Conservation (phyloP, 2,329 filamentous ascomycete species). For the Alternaria metachromatica region DNA sequence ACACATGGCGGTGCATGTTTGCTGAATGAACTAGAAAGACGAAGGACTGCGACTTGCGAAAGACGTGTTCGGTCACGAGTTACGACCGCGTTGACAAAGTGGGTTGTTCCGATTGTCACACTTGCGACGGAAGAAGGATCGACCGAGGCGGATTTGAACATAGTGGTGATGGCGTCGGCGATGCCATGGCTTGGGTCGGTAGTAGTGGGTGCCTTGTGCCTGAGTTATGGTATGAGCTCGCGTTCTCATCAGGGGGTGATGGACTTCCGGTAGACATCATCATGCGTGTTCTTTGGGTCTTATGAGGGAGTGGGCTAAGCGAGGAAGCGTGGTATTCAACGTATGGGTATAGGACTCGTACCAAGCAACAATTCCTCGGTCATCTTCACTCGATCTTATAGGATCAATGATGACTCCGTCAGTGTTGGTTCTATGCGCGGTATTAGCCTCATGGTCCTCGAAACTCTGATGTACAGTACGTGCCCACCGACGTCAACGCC, state of each 20-base stretch:
- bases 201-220: conserved; percentile 50
- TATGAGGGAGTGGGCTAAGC: background rate
- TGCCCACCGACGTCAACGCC: conserved; percentile 55
- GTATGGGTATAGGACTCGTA: conserved; percentile 18
- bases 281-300: background rate
- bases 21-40: conserved; percentile 57
- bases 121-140: conserved; percentile 47
- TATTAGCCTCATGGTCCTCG: conserved; percentile 3
- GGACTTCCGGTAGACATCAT: background rate
- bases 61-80: conserved; percentile 59
- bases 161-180: conserved; percentile 42
- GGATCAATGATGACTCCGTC: conserved; percentile 48
- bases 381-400: conserved; percentile 29
- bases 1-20: conserved; percentile 59
- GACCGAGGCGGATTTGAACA: conserved; percentile 43
- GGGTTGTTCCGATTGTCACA: conserved; percentile 60
- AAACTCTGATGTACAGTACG: conserved; percentile 4
- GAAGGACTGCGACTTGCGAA: conserved; percentile 60
- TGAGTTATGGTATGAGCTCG: conserved; percentile 11
- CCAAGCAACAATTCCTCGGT: conserved; percentile 45
- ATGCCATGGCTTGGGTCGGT: conserved; percentile 48
- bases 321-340: background rate
- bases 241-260: background rate
- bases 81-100: conserved; percentile 61
- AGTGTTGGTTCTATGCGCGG: conserved; percentile 40